Evolutionary conservation across 73 alveolate genomes (phyloP), one percentile per base, ranked within the genome.

Genomic region (Paramecium tetraurelia): DNA sequence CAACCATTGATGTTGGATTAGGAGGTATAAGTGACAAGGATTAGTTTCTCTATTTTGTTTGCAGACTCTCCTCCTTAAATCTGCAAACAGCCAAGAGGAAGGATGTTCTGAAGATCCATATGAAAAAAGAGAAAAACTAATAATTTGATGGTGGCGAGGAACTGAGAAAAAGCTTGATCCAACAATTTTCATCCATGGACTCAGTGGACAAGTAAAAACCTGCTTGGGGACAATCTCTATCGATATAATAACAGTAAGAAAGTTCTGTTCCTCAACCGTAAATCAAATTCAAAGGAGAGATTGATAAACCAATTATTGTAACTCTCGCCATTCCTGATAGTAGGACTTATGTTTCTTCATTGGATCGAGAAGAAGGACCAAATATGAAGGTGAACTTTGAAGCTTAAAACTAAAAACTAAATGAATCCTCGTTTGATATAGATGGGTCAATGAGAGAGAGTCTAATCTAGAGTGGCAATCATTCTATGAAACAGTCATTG

Each of bases 81-180:
- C 48, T 80, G 27, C 5, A 31, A 43, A 41, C 70, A 7, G 90
- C 90, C 1, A 80, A 80, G 48, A 80, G 90, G 43, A 80, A 46
- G 46, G 90, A 80, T 48, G 75, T 80, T 11, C 14, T 80, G n/a
- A 80, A 80, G 53, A 22, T 80, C 8, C 90, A 80, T 44, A 22
- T 80, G 70, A 80, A 80, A 22, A 80, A 80, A 43, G 90, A 80
- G 27, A 80, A 35, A 44, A 80, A 80, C 7, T 24, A 44, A 48
- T 48, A 80, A 80, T 80, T 80, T 80, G 90, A 80, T 80, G 90
- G 76, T 10, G 90, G 75, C 3, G 90, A 80, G 24, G 75, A 80
- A 31, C 46, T 80, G 14, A 80, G 90, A 80, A 80, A 80, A 80
- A 80, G 90, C 24, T 46, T 75, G n/a, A 75, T 80, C 16, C 46